A percentile compares a stretch with the other conserved stretches of the same genome.
Conservation (phyloP, 192 early-diverging fungal genomes). For the Entophlyctis luteolus region DNA sequence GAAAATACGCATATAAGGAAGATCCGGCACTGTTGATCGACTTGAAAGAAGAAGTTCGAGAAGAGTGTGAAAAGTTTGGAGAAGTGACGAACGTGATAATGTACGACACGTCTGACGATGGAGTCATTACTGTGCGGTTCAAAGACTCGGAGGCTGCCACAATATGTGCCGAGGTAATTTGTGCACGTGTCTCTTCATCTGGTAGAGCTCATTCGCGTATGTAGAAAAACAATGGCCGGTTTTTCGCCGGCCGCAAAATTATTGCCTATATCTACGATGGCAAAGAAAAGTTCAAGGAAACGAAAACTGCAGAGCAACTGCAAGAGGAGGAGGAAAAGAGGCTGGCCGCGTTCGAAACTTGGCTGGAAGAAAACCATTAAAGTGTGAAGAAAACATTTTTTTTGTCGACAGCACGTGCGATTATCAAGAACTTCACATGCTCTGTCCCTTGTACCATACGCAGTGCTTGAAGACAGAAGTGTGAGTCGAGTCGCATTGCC, state of each 20-base stretch:
- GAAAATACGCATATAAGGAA: conserved; percentile 52
- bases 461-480: no score
- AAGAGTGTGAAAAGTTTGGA: conserved; percentile 89
- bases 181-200: neutral
- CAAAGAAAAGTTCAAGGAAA: conserved; percentile 68
- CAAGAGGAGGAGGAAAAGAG: conserved; percentile 74
- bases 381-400: no score
- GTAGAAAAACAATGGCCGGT: conserved; percentile 86
- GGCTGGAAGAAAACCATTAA: conserved; percentile 68
- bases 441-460: no score
- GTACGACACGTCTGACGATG: conserved; percentile 75
- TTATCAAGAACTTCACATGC: no score
- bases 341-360: conserved; percentile 81
- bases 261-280: conserved; percentile 78
- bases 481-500: no score
- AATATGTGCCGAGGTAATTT: conserved; percentile 80
- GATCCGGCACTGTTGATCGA: conserved; percentile 86
- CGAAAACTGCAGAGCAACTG: conserved; percentile 43
- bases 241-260: conserved; percentile 81
- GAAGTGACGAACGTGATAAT: conserved; percentile 91
- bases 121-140: conserved; percentile 85
- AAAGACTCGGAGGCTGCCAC: conserved; percentile 73
- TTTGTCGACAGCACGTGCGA: no score
- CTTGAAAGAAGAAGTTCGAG: conserved; percentile 87
- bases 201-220: neutral